phyloP scores from a whole-genome alignment of 129 eudicot species.

The Sambucus nigra region DNA sequence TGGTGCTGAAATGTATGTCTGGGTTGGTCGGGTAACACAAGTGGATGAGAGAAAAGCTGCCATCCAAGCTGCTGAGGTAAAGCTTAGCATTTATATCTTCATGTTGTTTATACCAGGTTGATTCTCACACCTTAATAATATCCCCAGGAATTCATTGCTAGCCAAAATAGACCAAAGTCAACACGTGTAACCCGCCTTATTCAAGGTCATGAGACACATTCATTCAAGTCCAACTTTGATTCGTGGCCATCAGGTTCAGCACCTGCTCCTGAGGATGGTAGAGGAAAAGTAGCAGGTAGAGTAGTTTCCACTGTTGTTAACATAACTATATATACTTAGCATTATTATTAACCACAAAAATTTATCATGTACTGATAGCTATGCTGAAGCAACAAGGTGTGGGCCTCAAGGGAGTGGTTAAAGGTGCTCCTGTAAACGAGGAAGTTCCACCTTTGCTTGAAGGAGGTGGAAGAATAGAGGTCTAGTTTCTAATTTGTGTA shows the following conservation, averaged over 20 bases:
- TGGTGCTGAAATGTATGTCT: constrained; percentile 86
- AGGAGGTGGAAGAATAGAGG: constrained; percentile 93
- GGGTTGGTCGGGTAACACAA: constrained; percentile 98
- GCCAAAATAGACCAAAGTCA: constrained; percentile 88
- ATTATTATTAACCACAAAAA: constrained; percentile 6
- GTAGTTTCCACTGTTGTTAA: no score
- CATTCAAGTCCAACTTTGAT: constrained; percentile 93
- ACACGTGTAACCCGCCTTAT: constrained; percentile 83
- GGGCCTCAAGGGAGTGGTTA: constrained; percentile 66
- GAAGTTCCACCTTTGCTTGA: constrained; percentile 98
- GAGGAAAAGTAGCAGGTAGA: constrained; percentile 97
- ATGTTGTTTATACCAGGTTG: not conserved
- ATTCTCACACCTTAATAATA: constrained; percentile 7
- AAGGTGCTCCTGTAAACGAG: constrained; percentile 64
- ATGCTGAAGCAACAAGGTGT: constrained; percentile 98
- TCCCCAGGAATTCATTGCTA: constrained; percentile 58
- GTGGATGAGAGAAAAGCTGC: constrained; percentile 93
- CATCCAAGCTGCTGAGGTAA: constrained; percentile 85
- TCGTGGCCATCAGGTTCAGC: constrained; percentile 99
- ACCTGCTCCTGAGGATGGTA: constrained; percentile 87
- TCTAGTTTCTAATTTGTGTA: constrained; percentile 14
- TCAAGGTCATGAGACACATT: constrained; percentile 93
- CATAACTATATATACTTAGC: no score
- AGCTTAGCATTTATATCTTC: not conserved
- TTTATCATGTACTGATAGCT: constrained; percentile 37